Base-by-base conservation (phyloP, 1,284 basidiomycete genomes). In the Heterobasidion irregulare region DNA sequence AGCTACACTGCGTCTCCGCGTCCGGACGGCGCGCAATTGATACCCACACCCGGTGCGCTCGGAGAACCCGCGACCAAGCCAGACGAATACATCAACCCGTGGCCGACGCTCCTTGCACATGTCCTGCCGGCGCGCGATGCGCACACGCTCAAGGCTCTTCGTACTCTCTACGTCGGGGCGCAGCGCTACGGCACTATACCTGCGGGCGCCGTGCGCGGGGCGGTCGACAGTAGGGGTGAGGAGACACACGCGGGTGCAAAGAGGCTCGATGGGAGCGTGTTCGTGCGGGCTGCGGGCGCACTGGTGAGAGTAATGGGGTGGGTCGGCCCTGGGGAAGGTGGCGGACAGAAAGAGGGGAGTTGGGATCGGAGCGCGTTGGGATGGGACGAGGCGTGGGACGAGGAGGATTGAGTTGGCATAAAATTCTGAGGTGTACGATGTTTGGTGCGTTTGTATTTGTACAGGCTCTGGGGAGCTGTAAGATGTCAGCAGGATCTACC, bases 321-420 rank as follows among this genome's bases (percentile, higher is more conserved):
- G 84, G 75, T 79, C 1, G 70, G 74, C 18, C 73, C 79, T 68
- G 80, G 80, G 32, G 18, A 18, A 15, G 33, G 44, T 0, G 48
- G 45, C 13, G 75, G 65, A 8, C 63, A 80, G 62, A 59, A 69
- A 47, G 74, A 73, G 50, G 72, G 72, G 2, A 57, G 66, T 0
- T 88, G 84, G 84, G 85, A 86, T 66, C 60, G 74, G 47, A 82
- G 79, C 61, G 82, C 75, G 16, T 66, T 86, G 26, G 86, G 86
- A 0, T 88, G 83, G 79, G 83, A 87, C 57, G 83, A 74, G 10
- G 84, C 83, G 0, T 88, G 84, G 86, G 73, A 76, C 57, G 57
- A 53, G 13, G 60, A 57, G 47, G 53, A 63, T 38, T 26, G 26
- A 26, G 26, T 5, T 26, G 26, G 26, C 26, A 26, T 26, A 26